Conservation (phyloP, 1,284 basidiomycete species). For the Trichosporon sp. region DNA sequence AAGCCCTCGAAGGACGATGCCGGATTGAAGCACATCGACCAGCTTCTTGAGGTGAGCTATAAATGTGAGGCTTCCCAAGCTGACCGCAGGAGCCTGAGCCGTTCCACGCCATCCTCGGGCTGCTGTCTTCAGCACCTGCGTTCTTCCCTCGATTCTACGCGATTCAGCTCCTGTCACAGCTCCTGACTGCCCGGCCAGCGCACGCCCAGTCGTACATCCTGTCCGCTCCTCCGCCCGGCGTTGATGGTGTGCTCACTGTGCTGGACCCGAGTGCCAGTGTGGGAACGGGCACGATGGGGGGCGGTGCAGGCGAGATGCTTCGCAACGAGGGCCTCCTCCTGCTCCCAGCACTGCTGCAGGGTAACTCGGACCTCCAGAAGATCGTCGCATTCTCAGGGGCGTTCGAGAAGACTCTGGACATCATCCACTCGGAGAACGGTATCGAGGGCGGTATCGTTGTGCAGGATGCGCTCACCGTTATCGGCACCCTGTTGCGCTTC, state of each 20-base stretch:
- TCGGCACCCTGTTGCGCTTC: slow-evolving; percentile 80
- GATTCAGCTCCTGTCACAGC: slow-evolving; percentile 73
- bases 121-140: slow-evolving; percentile 57
- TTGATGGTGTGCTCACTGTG: slow-evolving; percentile 46
- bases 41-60: slow-evolving; percentile 38
- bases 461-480: slow-evolving; percentile 77
- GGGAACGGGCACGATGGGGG: slow-evolving; percentile 32
- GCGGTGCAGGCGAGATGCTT: slow-evolving; percentile 48
- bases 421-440: slow-evolving; percentile 80
- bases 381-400: slow-evolving; percentile 94
- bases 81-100: slow-evolving; percentile 55
- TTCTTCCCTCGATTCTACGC: slow-evolving; percentile 87
- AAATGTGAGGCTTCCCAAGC: neutral
- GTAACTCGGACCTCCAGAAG: slow-evolving; percentile 93
- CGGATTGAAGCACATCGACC: slow-evolving; percentile 51
- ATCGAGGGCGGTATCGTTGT: slow-evolving; percentile 85
- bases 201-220: slow-evolving; percentile 84
- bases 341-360: slow-evolving; percentile 72
- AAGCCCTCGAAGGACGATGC: slow-evolving; percentile 51
- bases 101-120: slow-evolving; percentile 68
- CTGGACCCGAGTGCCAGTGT: slow-evolving; percentile 33
- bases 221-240: slow-evolving; percentile 41
- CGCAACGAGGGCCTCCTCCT: slow-evolving; percentile 69
- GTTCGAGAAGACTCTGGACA: slow-evolving; percentile 91
- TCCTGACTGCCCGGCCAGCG: slow-evolving; percentile 73